Conservation (phyloP, 192 early-diverging fungal species). For the Backusella macrospora region DNA sequence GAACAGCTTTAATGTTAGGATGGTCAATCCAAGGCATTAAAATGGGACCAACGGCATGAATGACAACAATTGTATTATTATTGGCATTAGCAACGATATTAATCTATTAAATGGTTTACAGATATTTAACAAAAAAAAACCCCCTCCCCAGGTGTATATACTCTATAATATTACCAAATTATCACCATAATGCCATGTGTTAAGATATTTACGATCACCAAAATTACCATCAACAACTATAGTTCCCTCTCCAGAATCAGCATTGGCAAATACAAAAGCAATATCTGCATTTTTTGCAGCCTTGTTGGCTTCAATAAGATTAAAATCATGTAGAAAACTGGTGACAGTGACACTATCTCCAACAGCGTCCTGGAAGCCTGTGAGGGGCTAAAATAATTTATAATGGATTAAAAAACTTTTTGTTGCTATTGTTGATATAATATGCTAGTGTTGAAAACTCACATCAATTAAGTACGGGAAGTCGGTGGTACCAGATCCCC, state of each 20-base stretch:
- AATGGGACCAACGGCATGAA: slow-evolving; percentile 58
- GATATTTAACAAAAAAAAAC: too few species aligned
- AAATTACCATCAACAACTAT: slow-evolving; percentile 48
- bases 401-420: not conserved
- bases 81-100: slow-evolving; percentile 52
- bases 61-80: slow-evolving; percentile 60
- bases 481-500: slow-evolving; percentile 32
- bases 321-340: slow-evolving; percentile 11
- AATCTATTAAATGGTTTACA: slow-evolving; percentile 25
- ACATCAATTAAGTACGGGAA: slow-evolving; percentile 36
- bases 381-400: slow-evolving; percentile 17
- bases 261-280: slow-evolving; percentile 47
- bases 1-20: slow-evolving; percentile 61
- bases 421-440: not conserved
- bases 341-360: slow-evolving; percentile 18
- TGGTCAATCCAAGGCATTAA: slow-evolving; percentile 61
- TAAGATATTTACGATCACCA: slow-evolving; percentile 63
- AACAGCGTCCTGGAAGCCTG: slow-evolving; percentile 25
- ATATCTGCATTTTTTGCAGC: slow-evolving; percentile 42
- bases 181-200: slow-evolving; percentile 60
- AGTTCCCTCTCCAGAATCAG: slow-evolving; percentile 35
- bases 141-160: too few species aligned
- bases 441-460: slow-evolving; percentile 1
- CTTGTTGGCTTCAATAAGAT: slow-evolving; percentile 12
- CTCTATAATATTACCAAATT: slow-evolving; percentile 39